These are phyloP conservation scores for Mrakia frigida DNA, from an alignment of 768 basidiomycete genomes.

Conservation along the genomic window DNA sequence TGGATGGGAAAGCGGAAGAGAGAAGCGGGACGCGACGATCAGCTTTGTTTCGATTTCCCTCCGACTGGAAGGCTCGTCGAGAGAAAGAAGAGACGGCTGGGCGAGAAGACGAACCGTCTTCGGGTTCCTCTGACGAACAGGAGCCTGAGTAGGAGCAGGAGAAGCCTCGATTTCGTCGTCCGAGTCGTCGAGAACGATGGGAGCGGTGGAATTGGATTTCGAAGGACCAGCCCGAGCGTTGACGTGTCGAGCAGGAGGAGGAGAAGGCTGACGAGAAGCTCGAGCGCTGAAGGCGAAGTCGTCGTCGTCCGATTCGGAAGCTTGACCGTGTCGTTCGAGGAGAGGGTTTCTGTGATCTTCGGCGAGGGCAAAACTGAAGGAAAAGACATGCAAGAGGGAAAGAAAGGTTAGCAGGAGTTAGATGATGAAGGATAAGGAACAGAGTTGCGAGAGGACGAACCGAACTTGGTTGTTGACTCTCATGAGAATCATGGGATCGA, in stretches of 20 bases:
- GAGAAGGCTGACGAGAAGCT: neutral
- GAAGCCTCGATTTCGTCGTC: neutral
- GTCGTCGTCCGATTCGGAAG: neutral
- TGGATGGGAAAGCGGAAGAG: too few species aligned
- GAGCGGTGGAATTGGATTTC: neutral
- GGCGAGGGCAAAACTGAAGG: neutral
- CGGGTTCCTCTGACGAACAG: neutral
- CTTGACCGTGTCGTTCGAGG: neutral
- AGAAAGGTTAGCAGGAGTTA: neutral
- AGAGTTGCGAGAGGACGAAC: neutral
- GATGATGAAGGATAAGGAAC: neutral
- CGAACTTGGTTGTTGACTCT: neutral
- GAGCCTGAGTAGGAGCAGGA: neutral
- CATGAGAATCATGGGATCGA: neutral
- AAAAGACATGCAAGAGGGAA: neutral
- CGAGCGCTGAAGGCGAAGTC: neutral
- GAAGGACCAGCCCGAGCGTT: constrained; percentile 4
- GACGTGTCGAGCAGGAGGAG: neutral
- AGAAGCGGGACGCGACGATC: too few species aligned
- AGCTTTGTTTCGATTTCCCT: too few species aligned
- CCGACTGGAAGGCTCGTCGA: too few species aligned
- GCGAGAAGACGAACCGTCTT: neutral
- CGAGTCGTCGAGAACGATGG: neutral
- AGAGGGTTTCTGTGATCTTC: neutral
- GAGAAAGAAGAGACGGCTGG: too few species aligned